These are phyloP conservation scores for Phialophora macrospora DNA, from an alignment of 2,329 filamentous ascomycete species.

Conservation along the genomic window DNA sequence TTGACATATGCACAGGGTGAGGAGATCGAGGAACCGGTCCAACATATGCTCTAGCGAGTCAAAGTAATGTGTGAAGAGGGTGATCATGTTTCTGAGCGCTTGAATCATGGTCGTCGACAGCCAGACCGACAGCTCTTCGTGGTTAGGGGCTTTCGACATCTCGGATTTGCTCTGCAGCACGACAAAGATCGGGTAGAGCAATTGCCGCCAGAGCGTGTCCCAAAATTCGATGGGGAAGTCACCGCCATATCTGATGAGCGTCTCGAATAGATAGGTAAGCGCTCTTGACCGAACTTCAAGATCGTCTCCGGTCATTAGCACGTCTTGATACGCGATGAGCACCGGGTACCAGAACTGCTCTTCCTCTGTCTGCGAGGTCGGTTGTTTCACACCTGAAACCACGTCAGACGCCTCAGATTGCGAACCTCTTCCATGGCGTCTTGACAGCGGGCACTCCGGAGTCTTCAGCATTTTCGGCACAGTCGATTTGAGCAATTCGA, in stretches of 20 bases:
- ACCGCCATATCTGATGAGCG: conserved; percentile 84
- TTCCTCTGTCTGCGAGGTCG: conserved; percentile 83
- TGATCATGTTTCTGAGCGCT: conserved; percentile 96
- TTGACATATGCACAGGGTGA: conserved; percentile 96
- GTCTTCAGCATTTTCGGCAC: conserved; percentile 95
- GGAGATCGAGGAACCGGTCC: conserved; percentile 90
- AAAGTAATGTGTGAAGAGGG: conserved; percentile 98
- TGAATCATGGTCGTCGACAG: conserved; percentile 99
- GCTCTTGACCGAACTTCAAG: conserved; percentile 88
- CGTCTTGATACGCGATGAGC: conserved; percentile 96
- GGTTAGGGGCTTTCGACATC: conserved; percentile 91
- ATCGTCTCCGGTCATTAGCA: conserved; percentile 98
- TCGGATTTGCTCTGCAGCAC: conserved; percentile 95
- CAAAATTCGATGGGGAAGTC: conserved; percentile 94
- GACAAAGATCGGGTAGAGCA: conserved; percentile 98
- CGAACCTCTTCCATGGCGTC: conserved; percentile 59
- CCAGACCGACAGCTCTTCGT: conserved; percentile 98
- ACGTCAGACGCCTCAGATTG: conserved; percentile 51
- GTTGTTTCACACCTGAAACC: conserved; percentile 63
- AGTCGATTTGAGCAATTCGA: conserved; percentile 91
- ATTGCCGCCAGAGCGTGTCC: conserved; percentile 96
- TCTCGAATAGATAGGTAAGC: conserved; percentile 95
- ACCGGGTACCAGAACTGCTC: conserved; percentile 99
- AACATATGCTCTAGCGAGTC: conserved; percentile 96
- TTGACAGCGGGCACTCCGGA: conserved; percentile 88